Evolutionary conservation across 352 stramenopile genomes (phyloP).

Genomic region (Phytopythium chamaehyphon): DNA sequence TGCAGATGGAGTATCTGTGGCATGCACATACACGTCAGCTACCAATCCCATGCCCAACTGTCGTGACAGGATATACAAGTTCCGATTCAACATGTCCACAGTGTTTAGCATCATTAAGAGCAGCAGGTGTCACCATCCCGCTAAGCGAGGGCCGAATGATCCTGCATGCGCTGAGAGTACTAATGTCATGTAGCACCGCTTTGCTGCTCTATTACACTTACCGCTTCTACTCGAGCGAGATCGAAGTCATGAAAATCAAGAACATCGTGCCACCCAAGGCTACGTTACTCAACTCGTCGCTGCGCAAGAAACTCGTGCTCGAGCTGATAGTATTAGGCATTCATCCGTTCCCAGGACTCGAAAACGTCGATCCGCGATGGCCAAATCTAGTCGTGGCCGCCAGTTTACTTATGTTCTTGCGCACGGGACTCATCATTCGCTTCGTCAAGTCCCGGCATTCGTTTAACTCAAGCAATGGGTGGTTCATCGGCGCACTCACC

Average conservation of each 20-base stretch:
- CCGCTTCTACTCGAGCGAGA: constrained; percentile 59
- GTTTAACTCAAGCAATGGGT: constrained; percentile 80
- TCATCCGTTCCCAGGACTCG: constrained; percentile 69
- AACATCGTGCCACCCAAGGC: constrained; percentile 72
- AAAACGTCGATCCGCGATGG: constrained; percentile 55
- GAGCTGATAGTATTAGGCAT: constrained; percentile 49
- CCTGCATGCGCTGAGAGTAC: constrained; percentile 52
- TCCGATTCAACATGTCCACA: constrained; percentile 21
- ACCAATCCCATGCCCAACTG: constrained; percentile 23
- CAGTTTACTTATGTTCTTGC: constrained; percentile 60
- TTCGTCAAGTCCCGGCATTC: constrained; percentile 60
- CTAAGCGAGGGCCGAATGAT: constrained; percentile 56
- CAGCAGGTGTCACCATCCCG: constrained; percentile 17
- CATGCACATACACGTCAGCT: constrained; percentile 51
- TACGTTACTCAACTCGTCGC: constrained; percentile 53
- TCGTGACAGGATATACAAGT: constrained; percentile 2
- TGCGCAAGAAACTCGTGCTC: constrained; percentile 39
- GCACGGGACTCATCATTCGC: constrained; percentile 46
- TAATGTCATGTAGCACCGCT: constrained; percentile 60
- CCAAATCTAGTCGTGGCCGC: constrained; percentile 49
- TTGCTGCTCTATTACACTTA: constrained; percentile 74
- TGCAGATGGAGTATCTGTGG: constrained; percentile 75
- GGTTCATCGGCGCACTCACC: constrained; percentile 75
- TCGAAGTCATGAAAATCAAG: constrained; percentile 76
- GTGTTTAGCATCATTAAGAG: constrained; percentile 25